phyloP scores from a whole-genome alignment of 768 basidiomycete species.

The Phanerochaete carnosa region DNA sequence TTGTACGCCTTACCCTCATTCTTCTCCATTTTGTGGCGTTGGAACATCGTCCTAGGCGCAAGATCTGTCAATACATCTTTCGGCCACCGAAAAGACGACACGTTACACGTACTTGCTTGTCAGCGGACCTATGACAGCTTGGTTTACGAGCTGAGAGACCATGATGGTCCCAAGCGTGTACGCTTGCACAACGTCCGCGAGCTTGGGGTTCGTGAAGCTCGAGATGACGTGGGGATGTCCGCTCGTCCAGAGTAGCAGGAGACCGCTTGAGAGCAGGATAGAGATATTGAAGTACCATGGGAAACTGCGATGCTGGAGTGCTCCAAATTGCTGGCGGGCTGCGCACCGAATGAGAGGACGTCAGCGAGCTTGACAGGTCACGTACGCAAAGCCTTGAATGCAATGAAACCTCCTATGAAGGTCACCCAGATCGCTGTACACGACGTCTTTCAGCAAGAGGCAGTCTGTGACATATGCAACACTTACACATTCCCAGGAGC shows the following conservation, averaged over 20 bases:
- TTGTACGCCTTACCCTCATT: slow-evolving; percentile 66
- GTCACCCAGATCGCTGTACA: slow-evolving; percentile 51
- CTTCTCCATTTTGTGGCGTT: slow-evolving; percentile 71
- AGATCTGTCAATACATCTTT: background rate
- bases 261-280: slow-evolving; percentile 47
- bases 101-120: slow-evolving; percentile 54
- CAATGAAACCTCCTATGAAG: slow-evolving; percentile 71
- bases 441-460: background rate
- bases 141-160: slow-evolving; percentile 54
- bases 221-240: slow-evolving; percentile 54
- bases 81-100: background rate
- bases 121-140: slow-evolving; percentile 67
- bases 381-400: slow-evolving; percentile 57
- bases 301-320: slow-evolving; percentile 71
- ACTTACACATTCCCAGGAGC: slow-evolving; percentile 69
- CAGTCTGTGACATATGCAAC: background rate
- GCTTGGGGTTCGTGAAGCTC: slow-evolving; percentile 41
- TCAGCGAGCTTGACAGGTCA: slow-evolving; percentile 9
- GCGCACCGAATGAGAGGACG: background rate
- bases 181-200: slow-evolving; percentile 63
- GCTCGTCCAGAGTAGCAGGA: slow-evolving; percentile 57
- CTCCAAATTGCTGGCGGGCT: slow-evolving; percentile 72
- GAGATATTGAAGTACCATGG: slow-evolving; percentile 71
- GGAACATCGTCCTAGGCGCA: slow-evolving; percentile 62
- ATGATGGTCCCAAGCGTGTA: slow-evolving; percentile 51